phyloP scores from a whole-genome alignment of 805 yeast species.

The Nakazawaea peltata region DNA sequence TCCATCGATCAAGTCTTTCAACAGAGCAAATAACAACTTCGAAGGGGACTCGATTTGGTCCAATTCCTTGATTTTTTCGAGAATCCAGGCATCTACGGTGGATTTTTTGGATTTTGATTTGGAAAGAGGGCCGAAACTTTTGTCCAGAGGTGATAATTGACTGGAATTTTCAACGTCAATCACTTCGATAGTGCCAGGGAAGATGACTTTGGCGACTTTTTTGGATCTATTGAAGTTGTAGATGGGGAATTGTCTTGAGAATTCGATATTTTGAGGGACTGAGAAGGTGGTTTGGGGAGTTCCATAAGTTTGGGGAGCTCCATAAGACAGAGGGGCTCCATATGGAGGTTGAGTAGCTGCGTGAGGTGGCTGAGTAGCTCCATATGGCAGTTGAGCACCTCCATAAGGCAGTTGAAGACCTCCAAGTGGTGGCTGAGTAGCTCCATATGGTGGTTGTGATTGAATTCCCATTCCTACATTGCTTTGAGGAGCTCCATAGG shows the following conservation, averaged over 20 bases:
- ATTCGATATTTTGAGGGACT: conserved; percentile 44
- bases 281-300: too few species aligned
- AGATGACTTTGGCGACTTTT: conserved; percentile 34
- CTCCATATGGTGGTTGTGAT: too few species aligned
- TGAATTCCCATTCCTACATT: too few species aligned
- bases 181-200: conserved; percentile 23
- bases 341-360: too few species aligned
- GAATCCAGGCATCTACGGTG: conserved; percentile 67
- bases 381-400: not conserved
- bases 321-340: not conserved
- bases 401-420: conserved; percentile 1
- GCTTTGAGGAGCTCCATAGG: too few species aligned
- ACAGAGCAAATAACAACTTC: conserved; percentile 1
- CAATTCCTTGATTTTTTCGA: conserved; percentile 20
- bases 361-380: too few species aligned
- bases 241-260: conserved; percentile 64
- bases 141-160: conserved; percentile 22
- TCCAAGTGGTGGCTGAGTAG: not conserved
- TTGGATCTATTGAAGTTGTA: conserved; percentile 55
- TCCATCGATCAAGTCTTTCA: conserved; percentile 16
- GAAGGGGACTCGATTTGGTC: not conserved
- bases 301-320: too few species aligned
- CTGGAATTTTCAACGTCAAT: conserved; percentile 26
- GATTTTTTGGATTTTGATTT: conserved; percentile 51
- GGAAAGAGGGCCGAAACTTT: conserved; percentile 45